Conservation (phyloP, 225 moss, liverwort and hornwort species). For the Polytrichum formosum region DNA sequence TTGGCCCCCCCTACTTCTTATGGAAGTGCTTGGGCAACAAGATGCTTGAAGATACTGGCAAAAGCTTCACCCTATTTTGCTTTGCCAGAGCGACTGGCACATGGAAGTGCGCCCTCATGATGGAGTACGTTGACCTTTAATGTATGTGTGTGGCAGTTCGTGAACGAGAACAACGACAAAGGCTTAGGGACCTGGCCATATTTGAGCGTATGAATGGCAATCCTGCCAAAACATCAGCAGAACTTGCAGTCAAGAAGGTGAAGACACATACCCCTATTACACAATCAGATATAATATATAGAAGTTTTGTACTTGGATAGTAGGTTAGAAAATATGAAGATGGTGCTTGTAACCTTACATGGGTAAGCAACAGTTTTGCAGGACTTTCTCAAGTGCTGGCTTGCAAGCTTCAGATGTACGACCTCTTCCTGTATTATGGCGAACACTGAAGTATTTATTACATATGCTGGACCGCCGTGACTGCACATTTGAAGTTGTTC, state of each 20-base stretch:
- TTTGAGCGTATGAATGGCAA: slow-evolving; percentile 94
- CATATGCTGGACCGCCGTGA: slow-evolving; percentile 79
- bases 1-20: no score
- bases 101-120: no score
- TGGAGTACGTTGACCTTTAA: not conserved
- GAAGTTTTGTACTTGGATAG: not conserved
- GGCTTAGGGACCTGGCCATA: slow-evolving; percentile 79
- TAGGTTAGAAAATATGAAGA: slow-evolving; percentile 3
- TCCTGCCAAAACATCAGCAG: slow-evolving; percentile 68
- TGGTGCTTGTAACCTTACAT: slow-evolving; percentile 4
- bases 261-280: slow-evolving; percentile 2
- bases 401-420: slow-evolving; percentile 84
- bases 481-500: slow-evolving; percentile 72
- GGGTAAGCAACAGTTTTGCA: slow-evolving; percentile 77
- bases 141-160: slow-evolving; percentile 38
- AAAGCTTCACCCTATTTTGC: no score
- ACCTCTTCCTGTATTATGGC: slow-evolving; percentile 81
- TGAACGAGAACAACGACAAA: slow-evolving; percentile 87
- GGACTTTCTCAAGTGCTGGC: slow-evolving; percentile 81
- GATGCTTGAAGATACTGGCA: no score
- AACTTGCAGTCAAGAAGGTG: slow-evolving; percentile 97
- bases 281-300: slow-evolving; percentile 4
- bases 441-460: slow-evolving; percentile 79
- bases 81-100: no score
- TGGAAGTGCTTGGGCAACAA: no score